Evolutionary conservation across 139 green algal genomes (phyloP).

Genomic region (Pycnococcus provasolii): DNA sequence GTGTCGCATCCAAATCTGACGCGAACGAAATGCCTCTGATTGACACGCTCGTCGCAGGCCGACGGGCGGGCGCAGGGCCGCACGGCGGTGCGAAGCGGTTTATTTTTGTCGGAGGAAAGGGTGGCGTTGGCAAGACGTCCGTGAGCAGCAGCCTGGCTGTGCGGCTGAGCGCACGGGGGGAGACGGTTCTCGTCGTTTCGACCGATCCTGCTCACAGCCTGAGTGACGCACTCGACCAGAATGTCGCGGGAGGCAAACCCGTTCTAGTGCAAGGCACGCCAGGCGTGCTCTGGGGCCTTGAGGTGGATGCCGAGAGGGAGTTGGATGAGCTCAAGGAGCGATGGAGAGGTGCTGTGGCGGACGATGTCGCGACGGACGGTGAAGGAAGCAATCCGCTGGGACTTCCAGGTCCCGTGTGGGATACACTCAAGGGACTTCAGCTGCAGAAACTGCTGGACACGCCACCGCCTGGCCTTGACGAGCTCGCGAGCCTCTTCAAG

Average conservation of each 20-base stretch:
- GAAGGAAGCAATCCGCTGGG: background rate
- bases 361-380: constrained; percentile 32
- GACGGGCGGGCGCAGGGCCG: no score
- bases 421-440: constrained; percentile 56
- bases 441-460: constrained; percentile 94
- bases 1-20: no score
- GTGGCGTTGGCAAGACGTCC: constrained; percentile 94
- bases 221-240: constrained; percentile 82
- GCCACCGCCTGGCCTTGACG: constrained; percentile 85
- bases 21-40: no score
- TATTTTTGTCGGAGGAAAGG: constrained; percentile 71
- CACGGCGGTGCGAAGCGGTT: no score
- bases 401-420: constrained; percentile 49
- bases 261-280: constrained; percentile 78
- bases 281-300: constrained; percentile 64
- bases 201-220: constrained; percentile 95
- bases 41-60: no score
- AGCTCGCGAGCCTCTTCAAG: constrained; percentile 85
- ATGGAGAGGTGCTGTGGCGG: constrained; percentile 53
- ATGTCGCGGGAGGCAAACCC: constrained; percentile 77
- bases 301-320: constrained; percentile 77
- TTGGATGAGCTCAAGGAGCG: constrained; percentile 40
- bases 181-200: constrained; percentile 77
- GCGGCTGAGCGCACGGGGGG: constrained; percentile 66
- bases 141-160: constrained; percentile 79